phyloP scores from a whole-genome alignment of 1,284 basidiomycete species.

The Papiliotrema nemorosa region DNA sequence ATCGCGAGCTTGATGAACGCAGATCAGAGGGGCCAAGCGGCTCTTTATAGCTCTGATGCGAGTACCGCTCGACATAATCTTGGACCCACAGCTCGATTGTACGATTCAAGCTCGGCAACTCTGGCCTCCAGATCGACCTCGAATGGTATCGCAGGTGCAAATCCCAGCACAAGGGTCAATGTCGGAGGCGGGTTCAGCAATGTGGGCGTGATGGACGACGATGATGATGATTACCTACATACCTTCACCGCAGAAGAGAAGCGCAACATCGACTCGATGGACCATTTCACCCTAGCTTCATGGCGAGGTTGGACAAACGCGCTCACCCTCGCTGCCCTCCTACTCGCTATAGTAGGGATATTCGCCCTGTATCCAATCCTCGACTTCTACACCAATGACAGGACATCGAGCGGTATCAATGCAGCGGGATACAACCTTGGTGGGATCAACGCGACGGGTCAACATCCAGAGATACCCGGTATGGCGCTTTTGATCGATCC shows the following conservation, averaged over 20 bases:
- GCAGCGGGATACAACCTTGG: conserved; percentile 62
- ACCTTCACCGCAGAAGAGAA: conserved; percentile 48
- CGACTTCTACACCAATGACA: conserved; percentile 53
- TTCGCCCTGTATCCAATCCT: conserved; percentile 78
- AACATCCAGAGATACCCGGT: conserved; percentile 54
- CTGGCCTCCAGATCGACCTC: no score
- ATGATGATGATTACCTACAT: conserved; percentile 57
- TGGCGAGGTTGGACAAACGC: conserved; percentile 54
- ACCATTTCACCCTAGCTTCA: conserved; percentile 50
- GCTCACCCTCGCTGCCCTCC: conserved; percentile 52
- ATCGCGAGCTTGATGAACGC: no score
- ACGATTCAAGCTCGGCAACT: no score
- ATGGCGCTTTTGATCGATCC: conserved; percentile 64
- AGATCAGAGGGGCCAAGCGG: no score
- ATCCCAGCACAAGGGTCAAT: not conserved
- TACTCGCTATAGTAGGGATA: conserved; percentile 55
- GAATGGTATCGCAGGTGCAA: no score
- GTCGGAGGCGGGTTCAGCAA: not conserved
- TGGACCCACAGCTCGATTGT: no score
- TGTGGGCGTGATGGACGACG: conserved; percentile 18
- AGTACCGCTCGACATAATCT: no score
- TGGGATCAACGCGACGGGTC: conserved; percentile 71
- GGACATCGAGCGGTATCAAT: conserved; percentile 18
- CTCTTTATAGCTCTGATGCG: no score
- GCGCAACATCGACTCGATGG: conserved; percentile 18